phyloP scores from a whole-genome alignment of 2,329 filamentous ascomycete species.

The Colletotrichum orchidophilum region DNA sequence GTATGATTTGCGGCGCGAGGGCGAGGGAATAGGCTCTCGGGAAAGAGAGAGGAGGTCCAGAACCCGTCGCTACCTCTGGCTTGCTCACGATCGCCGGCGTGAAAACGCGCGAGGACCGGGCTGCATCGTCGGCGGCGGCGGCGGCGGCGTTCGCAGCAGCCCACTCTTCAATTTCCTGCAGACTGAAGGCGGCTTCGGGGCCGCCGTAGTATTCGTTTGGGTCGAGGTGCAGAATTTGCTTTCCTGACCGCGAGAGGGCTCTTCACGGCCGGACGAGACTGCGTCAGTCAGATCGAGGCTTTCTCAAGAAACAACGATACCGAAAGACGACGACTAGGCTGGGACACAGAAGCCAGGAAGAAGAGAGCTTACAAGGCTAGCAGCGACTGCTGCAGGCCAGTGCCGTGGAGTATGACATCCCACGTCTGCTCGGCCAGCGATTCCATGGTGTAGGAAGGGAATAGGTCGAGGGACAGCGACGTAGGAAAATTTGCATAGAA shows the following conservation, averaged over 20 bases:
- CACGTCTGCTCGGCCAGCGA: slow-evolving; percentile 77
- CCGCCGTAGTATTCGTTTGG: slow-evolving; percentile 89
- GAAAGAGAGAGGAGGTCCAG: slow-evolving; percentile 56
- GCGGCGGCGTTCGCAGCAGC: slow-evolving; percentile 51
- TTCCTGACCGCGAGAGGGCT: slow-evolving; percentile 89
- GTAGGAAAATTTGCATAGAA: slow-evolving; percentile 24
- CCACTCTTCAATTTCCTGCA: slow-evolving; percentile 85
- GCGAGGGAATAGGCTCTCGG: slow-evolving; percentile 84
- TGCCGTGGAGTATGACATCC: slow-evolving; percentile 84
- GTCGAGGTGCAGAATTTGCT: slow-evolving; percentile 91
- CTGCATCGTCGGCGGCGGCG: slow-evolving; percentile 33
- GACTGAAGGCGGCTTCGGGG: slow-evolving; percentile 83
- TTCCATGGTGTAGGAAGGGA: slow-evolving; percentile 67
- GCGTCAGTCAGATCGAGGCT: slow-evolving; percentile 75
- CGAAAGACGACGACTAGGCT: slow-evolving; percentile 19
- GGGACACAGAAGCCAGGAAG: slow-evolving; percentile 40
- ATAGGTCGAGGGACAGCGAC: background rate
- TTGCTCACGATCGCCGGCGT: slow-evolving; percentile 50
- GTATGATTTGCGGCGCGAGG: slow-evolving; percentile 86
- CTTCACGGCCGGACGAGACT: slow-evolving; percentile 65
- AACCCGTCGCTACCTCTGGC: slow-evolving; percentile 40
- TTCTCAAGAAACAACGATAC: slow-evolving; percentile 30
- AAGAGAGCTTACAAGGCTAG: slow-evolving; percentile 74
- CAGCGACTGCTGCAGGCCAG: slow-evolving; percentile 80
- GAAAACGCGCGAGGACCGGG: slow-evolving; percentile 43